Evolutionary conservation across 2,329 filamentous ascomycete species (phyloP).

Genomic region (Epichloe aotearoae): DNA sequence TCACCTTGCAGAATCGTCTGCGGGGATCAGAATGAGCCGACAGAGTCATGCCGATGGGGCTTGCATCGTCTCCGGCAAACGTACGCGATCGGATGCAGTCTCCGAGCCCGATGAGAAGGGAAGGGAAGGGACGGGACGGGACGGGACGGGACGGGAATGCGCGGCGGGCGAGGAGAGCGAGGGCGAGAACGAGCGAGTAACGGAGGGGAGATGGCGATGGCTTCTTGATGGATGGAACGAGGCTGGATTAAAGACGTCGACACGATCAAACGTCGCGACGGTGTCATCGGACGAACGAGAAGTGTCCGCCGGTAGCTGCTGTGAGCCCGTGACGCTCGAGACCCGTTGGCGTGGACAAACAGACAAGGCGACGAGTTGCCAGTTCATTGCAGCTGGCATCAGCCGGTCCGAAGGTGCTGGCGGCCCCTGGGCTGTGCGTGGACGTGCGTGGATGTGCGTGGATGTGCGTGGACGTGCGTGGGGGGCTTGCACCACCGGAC

Average conservation of each 20-base stretch:
- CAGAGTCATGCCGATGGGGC: not conserved
- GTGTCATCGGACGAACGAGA: constrained; percentile 1
- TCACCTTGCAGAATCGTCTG: constrained; percentile 10
- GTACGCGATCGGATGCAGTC: not conserved
- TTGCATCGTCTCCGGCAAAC: constrained; percentile 2
- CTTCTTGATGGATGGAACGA: not conserved
- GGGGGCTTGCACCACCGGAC: too few relatives aligned
- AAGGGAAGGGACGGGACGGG: not conserved
- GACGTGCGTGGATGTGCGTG: too few relatives aligned
- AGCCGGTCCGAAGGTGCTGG: too few relatives aligned
- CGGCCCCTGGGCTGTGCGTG: too few relatives aligned
- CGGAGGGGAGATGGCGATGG: not conserved
- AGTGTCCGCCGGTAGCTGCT: not conserved
- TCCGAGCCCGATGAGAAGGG: too few relatives aligned
- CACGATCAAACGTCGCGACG: not conserved
- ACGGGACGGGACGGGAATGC: not conserved
- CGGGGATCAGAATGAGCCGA: not conserved
- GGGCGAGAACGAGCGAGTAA: not conserved
- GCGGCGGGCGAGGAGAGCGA: not conserved
- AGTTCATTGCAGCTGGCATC: too few relatives aligned
- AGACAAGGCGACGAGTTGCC: too few relatives aligned
- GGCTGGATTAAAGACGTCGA: not conserved
- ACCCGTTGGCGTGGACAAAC: not conserved
- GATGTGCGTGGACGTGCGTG: too few relatives aligned
- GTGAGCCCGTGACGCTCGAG: not conserved